These are phyloP conservation scores for Isatis tinctoria DNA, from an alignment of 345 rosid genomes.

Conservation along the genomic window DNA sequence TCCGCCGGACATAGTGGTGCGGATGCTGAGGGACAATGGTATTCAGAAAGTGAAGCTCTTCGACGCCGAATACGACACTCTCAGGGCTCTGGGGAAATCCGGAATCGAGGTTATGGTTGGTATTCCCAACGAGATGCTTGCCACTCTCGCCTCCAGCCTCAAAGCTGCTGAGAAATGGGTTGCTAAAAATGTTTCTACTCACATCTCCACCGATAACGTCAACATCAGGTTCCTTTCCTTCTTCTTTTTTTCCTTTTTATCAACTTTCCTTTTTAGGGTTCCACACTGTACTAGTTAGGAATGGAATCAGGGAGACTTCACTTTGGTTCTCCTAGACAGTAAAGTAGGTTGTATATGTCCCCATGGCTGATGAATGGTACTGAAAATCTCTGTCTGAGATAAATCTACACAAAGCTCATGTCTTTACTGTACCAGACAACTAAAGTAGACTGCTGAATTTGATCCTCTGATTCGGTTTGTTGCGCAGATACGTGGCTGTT, in stretches of 20 bases:
- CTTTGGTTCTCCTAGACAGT: conserved; percentile 2
- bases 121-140: conserved; percentile 91
- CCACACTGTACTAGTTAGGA: background rate
- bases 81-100: conserved; percentile 65
- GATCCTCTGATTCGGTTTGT: background rate
- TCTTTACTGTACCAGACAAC: conserved; percentile 1
- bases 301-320: background rate
- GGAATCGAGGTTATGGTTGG: conserved; percentile 97
- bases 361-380: background rate
- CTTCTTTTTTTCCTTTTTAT: background rate
- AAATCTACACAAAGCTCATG: background rate
- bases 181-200: conserved; percentile 66
- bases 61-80: conserved; percentile 69
- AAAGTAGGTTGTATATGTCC: background rate
- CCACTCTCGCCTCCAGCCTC: conserved; percentile 52
- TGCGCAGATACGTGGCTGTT: conserved; percentile 82
- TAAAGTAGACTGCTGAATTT: background rate
- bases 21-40: conserved; percentile 61
- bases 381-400: background rate
- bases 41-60: conserved; percentile 89
- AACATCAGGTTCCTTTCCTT: conserved; percentile 61
- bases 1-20: conserved; percentile 71
- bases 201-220: conserved; percentile 50
- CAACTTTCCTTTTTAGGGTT: conserved; percentile 27
- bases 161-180: conserved; percentile 97